phyloP scores from a whole-genome alignment of 257 asterid genomes.

The Solanum etuberosum region DNA sequence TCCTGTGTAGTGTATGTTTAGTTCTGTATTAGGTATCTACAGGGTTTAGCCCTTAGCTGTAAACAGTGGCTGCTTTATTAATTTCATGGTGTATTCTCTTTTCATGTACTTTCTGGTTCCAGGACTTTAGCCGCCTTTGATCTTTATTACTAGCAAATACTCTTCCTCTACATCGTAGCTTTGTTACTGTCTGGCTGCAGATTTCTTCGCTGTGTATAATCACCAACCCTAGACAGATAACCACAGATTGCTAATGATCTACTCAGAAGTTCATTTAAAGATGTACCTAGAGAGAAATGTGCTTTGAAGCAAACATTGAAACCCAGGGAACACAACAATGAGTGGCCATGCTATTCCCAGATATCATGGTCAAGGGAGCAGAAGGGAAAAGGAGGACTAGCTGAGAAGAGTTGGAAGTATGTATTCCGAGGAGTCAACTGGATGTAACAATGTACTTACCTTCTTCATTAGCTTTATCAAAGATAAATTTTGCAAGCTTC shows the following conservation, averaged over 20 bases:
- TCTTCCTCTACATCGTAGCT: not conserved
- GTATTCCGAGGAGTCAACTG: not conserved
- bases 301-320: not conserved
- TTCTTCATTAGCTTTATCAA: conserved; percentile 86
- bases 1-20: not conserved
- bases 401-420: not conserved
- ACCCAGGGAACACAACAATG: not conserved
- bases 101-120: not conserved
- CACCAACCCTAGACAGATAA: not conserved
- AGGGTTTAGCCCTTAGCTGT: not conserved
- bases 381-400: not conserved
- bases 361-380: not conserved
- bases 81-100: not conserved
- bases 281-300: not conserved
- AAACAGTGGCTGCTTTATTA: not conserved
- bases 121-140: not conserved
- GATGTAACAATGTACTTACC: conserved; percentile 27
- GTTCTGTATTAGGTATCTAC: not conserved
- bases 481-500: conserved; percentile 90
- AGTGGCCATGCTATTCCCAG: not conserved
- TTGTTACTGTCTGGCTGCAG: not conserved
- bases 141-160: not conserved
- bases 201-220: not conserved
- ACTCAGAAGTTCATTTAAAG: not conserved
- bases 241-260: not conserved